Conservation (phyloP, 2,329 filamentous ascomycete genomes). For the Aspergillus sp. region DNA sequence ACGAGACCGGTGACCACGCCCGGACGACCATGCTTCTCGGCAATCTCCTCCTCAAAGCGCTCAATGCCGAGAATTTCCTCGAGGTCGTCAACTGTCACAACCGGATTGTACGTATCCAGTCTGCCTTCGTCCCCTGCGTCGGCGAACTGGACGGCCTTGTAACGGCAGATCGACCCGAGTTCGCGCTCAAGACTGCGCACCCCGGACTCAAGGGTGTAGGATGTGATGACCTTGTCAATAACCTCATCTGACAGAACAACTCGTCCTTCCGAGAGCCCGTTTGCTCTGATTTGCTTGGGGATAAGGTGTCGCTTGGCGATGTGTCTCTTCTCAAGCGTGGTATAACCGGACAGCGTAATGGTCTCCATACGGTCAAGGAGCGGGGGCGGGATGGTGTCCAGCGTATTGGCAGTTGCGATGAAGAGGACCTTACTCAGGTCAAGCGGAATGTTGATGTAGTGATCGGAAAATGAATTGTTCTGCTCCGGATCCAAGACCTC, state of each 20-base stretch:
- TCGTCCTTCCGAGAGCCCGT: conserved; percentile 69
- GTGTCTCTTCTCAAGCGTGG: conserved; percentile 90
- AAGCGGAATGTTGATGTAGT: conserved; percentile 92
- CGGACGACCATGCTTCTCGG: conserved; percentile 70
- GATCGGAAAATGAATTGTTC: conserved; percentile 88
- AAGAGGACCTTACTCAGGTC: conserved; percentile 95
- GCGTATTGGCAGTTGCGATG: conserved; percentile 89
- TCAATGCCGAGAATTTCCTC: conserved; percentile 89
- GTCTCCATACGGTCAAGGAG: conserved; percentile 95
- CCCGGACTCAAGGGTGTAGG: conserved; percentile 91
- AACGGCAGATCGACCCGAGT: conserved; percentile 85
- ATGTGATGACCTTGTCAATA: conserved; percentile 88
- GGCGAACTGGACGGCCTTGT: conserved; percentile 89
- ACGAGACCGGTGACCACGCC: conserved; percentile 94
- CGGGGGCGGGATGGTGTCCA: conserved; percentile 91
- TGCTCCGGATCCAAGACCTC: conserved; percentile 97
- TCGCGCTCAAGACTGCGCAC: conserved; percentile 95
- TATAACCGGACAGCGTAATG: conserved; percentile 88
- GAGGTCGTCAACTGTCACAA: conserved; percentile 67
- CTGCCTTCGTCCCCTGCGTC: conserved; percentile 71
- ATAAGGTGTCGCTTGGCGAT: conserved; percentile 91
- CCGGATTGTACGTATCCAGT: conserved; percentile 60
- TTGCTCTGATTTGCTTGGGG: conserved; percentile 87
- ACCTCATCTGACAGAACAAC: conserved; percentile 72
- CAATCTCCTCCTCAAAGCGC: conserved; percentile 89